Conservation (phyloP, 768 basidiomycete genomes). For the Mycena olivaceomarginata region DNA sequence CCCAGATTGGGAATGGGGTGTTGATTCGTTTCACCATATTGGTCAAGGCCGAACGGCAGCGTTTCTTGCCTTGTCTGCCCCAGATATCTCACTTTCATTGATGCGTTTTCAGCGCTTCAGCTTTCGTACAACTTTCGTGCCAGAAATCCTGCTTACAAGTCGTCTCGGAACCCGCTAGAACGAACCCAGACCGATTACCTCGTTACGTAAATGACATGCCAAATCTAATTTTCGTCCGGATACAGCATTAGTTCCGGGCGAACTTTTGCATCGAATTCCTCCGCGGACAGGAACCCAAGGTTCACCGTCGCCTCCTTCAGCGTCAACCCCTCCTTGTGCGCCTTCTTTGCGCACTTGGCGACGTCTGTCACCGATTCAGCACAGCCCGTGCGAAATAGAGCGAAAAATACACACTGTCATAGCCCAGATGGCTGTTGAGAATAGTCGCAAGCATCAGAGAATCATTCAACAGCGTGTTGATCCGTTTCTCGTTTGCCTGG, state of each 20-base stretch:
- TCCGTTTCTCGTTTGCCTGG: conserved; percentile 96
- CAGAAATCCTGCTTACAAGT: conserved; percentile 25
- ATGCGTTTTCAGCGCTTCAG: conserved; percentile 50
- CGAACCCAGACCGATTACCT: background rate
- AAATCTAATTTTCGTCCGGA: conserved; percentile 62
- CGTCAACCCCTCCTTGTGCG: conserved; percentile 98
- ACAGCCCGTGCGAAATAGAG: conserved; percentile 14
- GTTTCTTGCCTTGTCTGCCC: background rate
- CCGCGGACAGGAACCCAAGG: conserved; percentile 89
- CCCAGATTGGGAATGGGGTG: conserved; percentile 1
- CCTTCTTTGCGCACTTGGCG: conserved; percentile 99
- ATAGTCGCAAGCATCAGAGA: conserved; percentile 99
- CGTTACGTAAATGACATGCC: conserved; percentile 4
- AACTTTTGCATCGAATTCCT: conserved; percentile 97
- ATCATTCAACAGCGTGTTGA: conserved; percentile 92
- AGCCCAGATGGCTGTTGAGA: conserved; percentile 96
- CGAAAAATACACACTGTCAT: conserved; percentile 87
- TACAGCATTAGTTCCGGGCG: conserved; percentile 93
- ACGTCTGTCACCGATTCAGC: conserved; percentile 78
- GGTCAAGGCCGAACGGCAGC: background rate
- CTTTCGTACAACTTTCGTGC: conserved; percentile 20
- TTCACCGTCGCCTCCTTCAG: conserved; percentile 95
- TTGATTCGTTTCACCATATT: background rate
- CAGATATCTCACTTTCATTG: conserved; percentile 43
- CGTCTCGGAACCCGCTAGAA: conserved; percentile 10